Evolutionary conservation across 495 filamentous ascomycete species (phyloP).

Genomic region (Penicillium cosmopolitanum): DNA sequence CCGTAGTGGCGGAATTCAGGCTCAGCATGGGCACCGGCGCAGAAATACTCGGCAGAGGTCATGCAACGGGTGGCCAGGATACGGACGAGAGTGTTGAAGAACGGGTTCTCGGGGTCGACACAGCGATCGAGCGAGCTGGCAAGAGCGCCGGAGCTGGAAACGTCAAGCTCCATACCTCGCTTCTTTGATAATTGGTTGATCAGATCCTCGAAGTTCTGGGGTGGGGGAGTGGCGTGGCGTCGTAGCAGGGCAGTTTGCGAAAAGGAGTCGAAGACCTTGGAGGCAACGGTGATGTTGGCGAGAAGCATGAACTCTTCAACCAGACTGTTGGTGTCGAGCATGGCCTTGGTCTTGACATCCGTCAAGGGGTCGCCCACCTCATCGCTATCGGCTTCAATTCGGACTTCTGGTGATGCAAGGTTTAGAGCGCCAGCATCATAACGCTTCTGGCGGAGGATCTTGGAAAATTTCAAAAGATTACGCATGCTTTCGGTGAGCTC

Average conservation of each 20-base stretch:
- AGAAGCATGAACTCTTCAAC: slow-evolving; percentile 99
- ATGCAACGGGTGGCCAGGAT: slow-evolving; percentile 98
- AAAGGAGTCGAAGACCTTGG: slow-evolving; percentile 85
- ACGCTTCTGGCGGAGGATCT: slow-evolving; percentile 91
- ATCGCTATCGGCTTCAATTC: slow-evolving; percentile 89
- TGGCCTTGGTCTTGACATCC: slow-evolving; percentile 91
- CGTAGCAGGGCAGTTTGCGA: slow-evolving; percentile 94
- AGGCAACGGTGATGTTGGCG: slow-evolving; percentile 91
- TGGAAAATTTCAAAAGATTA: slow-evolving; percentile 82
- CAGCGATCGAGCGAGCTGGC: slow-evolving; percentile 89
- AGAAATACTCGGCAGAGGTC: slow-evolving; percentile 99
- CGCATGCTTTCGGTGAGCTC: slow-evolving; percentile 91
- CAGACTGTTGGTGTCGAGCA: slow-evolving; percentile 94
- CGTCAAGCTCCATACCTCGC: slow-evolving; percentile 73
- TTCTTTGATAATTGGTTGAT: slow-evolving; percentile 85
- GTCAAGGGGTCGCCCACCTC: slow-evolving; percentile 91
- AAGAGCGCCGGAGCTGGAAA: slow-evolving; percentile 84
- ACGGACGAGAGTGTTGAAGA: slow-evolving; percentile 97
- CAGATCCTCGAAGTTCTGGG: slow-evolving; percentile 94
- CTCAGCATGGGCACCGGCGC: slow-evolving; percentile 86
- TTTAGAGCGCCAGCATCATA: slow-evolving; percentile 95
- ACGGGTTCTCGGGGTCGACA: slow-evolving; percentile 80
- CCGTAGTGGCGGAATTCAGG: slow-evolving; percentile 97
- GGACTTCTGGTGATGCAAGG: slow-evolving; percentile 92
- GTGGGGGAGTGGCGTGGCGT: slow-evolving; percentile 87